phyloP scores from a whole-genome alignment of 345 rosid genomes.

The Orychophragmus violaceus region DNA sequence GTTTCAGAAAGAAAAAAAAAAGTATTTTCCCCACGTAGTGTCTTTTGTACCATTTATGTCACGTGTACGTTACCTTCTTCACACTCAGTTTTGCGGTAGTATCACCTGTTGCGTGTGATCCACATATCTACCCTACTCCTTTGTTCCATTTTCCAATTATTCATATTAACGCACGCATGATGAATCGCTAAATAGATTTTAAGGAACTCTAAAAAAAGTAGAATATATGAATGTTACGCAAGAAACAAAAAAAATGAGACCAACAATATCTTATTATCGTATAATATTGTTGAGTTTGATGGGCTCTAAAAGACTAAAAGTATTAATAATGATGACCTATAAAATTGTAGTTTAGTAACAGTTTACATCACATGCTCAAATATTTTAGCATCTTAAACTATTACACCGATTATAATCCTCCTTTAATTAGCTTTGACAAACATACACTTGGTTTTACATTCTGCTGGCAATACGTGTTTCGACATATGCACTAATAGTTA shows the following conservation, averaged over 20 bases:
- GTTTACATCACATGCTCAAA: constrained; percentile 22
- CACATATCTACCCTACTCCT: not conserved
- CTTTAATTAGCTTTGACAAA: not conserved
- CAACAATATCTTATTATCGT: not conserved
- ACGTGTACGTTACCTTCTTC: constrained; percentile 10
- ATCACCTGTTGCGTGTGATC: constrained; percentile 23
- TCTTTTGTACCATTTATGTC: not conserved
- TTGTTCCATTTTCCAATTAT: not conserved
- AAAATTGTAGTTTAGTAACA: not conserved
- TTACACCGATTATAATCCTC: not conserved
- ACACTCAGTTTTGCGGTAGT: not conserved
- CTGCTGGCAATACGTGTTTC: not conserved
- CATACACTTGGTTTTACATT: not conserved
- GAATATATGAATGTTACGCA: not conserved
- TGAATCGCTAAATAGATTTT: too few species aligned
- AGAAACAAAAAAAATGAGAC: not conserved
- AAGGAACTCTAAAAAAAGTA: not conserved
- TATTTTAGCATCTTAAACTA: not conserved
- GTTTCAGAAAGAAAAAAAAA: too few species aligned
- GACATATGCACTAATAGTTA: not conserved
- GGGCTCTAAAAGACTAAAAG: constrained; percentile 5
- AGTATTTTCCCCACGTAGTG: not conserved
- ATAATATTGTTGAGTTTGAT: not conserved
- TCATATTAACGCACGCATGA: too few species aligned
- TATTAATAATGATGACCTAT: constrained; percentile 18